Evolutionary conservation across 768 basidiomycete species (phyloP), one percentile per base, ranked within the genome.

Genomic region (Kockovaella imperatae): DNA sequence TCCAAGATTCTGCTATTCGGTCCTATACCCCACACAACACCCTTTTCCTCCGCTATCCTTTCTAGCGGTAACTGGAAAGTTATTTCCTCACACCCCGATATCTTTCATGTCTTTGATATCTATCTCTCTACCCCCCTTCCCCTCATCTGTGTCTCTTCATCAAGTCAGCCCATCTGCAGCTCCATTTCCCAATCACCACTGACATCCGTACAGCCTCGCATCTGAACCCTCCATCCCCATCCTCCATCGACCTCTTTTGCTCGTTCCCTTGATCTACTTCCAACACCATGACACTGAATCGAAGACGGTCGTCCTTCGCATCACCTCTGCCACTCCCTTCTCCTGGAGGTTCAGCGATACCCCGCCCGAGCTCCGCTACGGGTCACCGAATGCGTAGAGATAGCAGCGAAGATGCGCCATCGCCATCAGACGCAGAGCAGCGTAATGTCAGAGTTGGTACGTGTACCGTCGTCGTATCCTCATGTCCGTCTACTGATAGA

Each of bases 361-460:
- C 48, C 28, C 39, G 48, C 20, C 48, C 48, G 10, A 42, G 24
- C 25, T 44, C 49, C 15, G 21, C 18, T 21, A 18, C 49, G 3
- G 38, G 49, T 35, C 13, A 42, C 7, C 28, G 43, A 32, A n/a
- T 10, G 15, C 25, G 25, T 14, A 34, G 25, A 23, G 5, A 38
- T 26, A 29, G 25, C 24, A 13, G 20, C 8, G 15, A 21, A 47
- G 23, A 21, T 28, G 14, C 26, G 21, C 28, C 20, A 26, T 23
- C 45, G 11, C 45, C 52, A 1, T 18, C 25, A 11, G 42, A 44
- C 15, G 14, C 47, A 7, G 63, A 59, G 11, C 39, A 25, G 23
- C 49, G 44, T 39, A 60, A 65, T 45, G 63, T 65, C 18, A 31
- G 49, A 51, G 63, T 65, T 28, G 63, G 63, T 65, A 41, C 47